A percentile compares a stretch with the other conserved stretches of the same genome.
phyloP scores from a whole-genome alignment of 495 filamentous ascomycete species.

The Choiromyces venosus region DNA sequence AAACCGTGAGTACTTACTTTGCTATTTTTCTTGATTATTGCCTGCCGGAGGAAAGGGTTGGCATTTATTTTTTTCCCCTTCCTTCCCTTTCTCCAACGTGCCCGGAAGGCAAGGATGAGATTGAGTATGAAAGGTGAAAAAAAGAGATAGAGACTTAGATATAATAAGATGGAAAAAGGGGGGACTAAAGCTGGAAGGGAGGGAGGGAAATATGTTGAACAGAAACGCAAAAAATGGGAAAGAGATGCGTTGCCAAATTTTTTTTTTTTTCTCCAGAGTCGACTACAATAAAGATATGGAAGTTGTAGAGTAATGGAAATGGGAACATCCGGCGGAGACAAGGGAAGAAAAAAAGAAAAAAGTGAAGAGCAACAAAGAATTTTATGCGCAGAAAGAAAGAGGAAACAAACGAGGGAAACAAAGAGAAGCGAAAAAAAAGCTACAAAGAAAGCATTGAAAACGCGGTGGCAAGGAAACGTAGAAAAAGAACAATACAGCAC shows the following conservation, averaged over 20 bases:
- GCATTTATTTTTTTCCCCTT: not conserved
- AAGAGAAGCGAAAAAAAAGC: not conserved
- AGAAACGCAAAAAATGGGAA: not conserved
- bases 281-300: not conserved
- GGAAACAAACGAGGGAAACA: not conserved
- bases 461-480: not conserved
- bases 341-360: not conserved
- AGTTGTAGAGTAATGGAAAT: not conserved
- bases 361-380: no score
- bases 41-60: not conserved
- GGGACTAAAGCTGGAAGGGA: not conserved
- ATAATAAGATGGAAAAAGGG: no score
- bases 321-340: not conserved
- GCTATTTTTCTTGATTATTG: constrained; percentile 23
- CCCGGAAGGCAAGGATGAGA: not conserved
- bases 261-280: constrained; percentile 16
- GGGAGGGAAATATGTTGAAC: not conserved
- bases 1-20: constrained; percentile 27
- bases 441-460: not conserved
- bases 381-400: no score
- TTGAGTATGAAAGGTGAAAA: not conserved
- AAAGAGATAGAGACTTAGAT: not conserved
- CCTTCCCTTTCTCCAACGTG: not conserved
- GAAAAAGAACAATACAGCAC: not conserved
- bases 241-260: not conserved